Evolutionary conservation across 202 grass and related monocot genomes (phyloP).

Genomic region (Musa balbisiana): DNA sequence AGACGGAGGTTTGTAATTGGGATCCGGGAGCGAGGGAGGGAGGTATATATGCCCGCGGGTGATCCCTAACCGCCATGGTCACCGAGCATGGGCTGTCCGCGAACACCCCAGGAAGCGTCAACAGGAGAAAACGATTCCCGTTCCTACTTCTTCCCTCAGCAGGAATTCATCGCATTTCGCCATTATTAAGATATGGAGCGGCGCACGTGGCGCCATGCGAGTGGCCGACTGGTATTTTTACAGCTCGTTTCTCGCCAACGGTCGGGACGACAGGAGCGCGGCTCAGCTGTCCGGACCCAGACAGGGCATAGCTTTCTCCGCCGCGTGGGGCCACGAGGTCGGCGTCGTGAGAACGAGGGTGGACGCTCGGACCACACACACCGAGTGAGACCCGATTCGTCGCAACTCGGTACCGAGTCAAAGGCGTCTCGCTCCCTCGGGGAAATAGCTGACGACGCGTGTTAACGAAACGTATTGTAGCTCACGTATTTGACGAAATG

Average conservation of each 20-base stretch:
- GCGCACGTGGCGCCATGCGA: neutral
- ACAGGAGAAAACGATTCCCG: neutral
- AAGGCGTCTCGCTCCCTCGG: neutral
- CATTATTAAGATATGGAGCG: neutral
- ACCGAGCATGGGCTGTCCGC: conserved; percentile 6
- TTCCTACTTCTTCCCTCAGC: neutral
- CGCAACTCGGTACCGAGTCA: too few species aligned
- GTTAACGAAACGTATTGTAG: neutral
- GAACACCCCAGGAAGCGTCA: neutral
- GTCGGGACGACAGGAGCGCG: neutral
- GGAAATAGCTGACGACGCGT: neutral
- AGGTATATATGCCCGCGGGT: conserved; percentile 1
- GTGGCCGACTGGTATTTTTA: neutral
- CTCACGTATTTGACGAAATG: conserved; percentile 1
- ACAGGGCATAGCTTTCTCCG: neutral
- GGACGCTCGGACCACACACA: too few species aligned
- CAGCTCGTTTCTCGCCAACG: neutral
- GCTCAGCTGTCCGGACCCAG: neutral
- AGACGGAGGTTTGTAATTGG: neutral
- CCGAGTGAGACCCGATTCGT: too few species aligned
- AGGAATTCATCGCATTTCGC: neutral
- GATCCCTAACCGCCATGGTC: conserved; percentile 11
- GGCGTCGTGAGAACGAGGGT: too few species aligned
- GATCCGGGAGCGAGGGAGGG: neutral
- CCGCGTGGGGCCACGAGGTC: neutral